Conservation (phyloP, 495 filamentous ascomycete genomes). For the Pseudomonodictys pantanalensis region DNA sequence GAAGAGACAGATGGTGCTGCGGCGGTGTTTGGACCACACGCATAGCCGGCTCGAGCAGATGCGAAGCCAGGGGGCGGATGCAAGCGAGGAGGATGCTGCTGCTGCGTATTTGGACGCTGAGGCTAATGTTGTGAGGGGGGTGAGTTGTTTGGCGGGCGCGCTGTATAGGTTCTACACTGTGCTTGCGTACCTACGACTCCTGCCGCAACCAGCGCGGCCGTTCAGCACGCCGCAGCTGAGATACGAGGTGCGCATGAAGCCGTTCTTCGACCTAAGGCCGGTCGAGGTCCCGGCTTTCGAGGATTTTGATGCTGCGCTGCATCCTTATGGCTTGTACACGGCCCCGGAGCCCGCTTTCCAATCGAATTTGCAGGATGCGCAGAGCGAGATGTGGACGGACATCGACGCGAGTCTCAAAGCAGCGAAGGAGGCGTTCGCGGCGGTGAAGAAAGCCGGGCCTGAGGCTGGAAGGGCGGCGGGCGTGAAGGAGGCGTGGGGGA, state of each 20-base stretch:
- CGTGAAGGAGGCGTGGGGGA: conserved; percentile 36
- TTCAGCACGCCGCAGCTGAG: conserved; percentile 69
- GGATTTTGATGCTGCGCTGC: conserved; percentile 51
- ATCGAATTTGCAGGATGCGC: neutral
- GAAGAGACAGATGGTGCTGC: conserved; percentile 18
- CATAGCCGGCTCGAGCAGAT: neutral
- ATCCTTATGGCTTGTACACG: conserved; percentile 46
- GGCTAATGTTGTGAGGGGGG: conserved; percentile 62
- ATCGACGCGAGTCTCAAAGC: conserved; percentile 28
- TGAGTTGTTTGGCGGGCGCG: conserved; percentile 67
- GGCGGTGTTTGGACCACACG: neutral
- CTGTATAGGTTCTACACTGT: conserved; percentile 65
- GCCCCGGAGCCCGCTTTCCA: conserved; percentile 26
- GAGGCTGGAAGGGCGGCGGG: conserved; percentile 30
- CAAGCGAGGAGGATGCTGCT: conserved; percentile 42
- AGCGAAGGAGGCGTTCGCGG: conserved; percentile 33
- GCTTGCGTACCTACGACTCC: conserved; percentile 57
- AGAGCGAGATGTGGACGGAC: neutral
- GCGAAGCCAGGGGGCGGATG: neutral
- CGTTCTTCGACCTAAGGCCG: conserved; percentile 66
- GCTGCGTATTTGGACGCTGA: conserved; percentile 49
- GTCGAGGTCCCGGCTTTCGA: conserved; percentile 69
- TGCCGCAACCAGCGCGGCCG: conserved; percentile 59
- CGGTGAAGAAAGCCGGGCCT: conserved; percentile 34
- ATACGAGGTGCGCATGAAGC: conserved; percentile 89